phyloP scores from a whole-genome alignment of 495 filamentous ascomycete genomes.

The Tuber melanosporum region DNA sequence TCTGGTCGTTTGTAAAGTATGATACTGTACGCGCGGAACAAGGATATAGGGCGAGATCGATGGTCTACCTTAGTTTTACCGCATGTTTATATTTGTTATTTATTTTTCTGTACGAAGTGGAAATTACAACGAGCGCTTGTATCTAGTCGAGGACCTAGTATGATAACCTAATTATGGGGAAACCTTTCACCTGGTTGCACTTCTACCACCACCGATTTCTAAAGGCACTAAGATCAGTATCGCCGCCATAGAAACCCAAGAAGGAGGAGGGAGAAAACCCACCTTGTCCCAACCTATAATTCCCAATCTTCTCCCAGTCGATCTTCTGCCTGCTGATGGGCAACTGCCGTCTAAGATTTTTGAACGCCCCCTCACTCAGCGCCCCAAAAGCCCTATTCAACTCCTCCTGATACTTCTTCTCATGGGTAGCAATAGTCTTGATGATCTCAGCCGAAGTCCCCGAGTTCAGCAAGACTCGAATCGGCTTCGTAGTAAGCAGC shows the following conservation, averaged over 20 bases:
- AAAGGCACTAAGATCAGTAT: slow-evolving; percentile 14
- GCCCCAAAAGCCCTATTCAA: slow-evolving; percentile 81
- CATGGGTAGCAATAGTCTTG: slow-evolving; percentile 64
- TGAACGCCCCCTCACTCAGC: slow-evolving; percentile 90
- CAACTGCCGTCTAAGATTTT: slow-evolving; percentile 82
- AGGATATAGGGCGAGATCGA: not conserved
- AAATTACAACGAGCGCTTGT: not conserved
- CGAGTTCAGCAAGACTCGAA: slow-evolving; percentile 54
- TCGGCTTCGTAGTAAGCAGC: slow-evolving; percentile 72
- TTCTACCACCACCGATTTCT: slow-evolving; percentile 46
- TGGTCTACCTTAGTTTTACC: not conserved
- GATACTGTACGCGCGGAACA: not conserved
- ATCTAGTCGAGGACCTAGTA: not conserved
- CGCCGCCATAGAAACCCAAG: slow-evolving; percentile 1
- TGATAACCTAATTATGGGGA: not conserved
- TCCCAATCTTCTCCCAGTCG: slow-evolving; percentile 98
- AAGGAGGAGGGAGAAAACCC: slow-evolving; percentile 12
- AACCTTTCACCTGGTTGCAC: slow-evolving; percentile 21
- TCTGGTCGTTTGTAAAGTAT: slow-evolving; percentile 2
- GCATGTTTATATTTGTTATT: not conserved
- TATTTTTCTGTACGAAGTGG: not conserved
- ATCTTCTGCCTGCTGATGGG: slow-evolving; percentile 97
- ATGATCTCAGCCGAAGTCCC: slow-evolving; percentile 61
- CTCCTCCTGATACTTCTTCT: slow-evolving; percentile 94
- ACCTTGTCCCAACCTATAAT: slow-evolving; percentile 76